Evolutionary conservation across 768 basidiomycete species (phyloP).

Genomic region (Suillus decipiens): DNA sequence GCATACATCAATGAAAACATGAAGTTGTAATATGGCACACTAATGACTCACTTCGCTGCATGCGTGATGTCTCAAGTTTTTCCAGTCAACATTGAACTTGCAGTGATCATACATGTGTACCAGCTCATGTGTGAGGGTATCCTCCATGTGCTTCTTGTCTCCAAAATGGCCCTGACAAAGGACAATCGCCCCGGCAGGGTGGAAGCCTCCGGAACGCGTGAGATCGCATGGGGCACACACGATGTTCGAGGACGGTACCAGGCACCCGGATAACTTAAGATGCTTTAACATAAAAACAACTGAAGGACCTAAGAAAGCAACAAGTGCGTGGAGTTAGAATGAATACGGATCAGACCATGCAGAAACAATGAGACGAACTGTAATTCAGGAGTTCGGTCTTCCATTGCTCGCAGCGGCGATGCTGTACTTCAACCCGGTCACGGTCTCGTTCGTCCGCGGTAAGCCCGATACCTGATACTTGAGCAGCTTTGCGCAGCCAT

Average conservation of each 20-base stretch:
- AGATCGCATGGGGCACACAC: constrained; percentile 84
- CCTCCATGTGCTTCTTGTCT: constrained; percentile 86
- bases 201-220: constrained; percentile 80
- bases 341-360: constrained; percentile 14
- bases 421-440: constrained; percentile 38
- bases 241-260: constrained; percentile 71
- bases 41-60: constrained; percentile 83
- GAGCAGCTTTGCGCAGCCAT: constrained; percentile 52
- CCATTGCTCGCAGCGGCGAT: constrained; percentile 63
- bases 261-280: constrained; percentile 71
- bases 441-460: constrained; percentile 43
- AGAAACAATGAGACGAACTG: constrained; percentile 49
- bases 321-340: constrained; percentile 1
- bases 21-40: background rate
- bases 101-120: constrained; percentile 96
- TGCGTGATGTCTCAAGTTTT: constrained; percentile 88
- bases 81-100: constrained; percentile 92
- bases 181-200: constrained; percentile 75
- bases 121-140: constrained; percentile 91
- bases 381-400: constrained; percentile 67
- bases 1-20: constrained; percentile 4
- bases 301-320: constrained; percentile 63
- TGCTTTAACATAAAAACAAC: constrained; percentile 93
- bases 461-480: constrained; percentile 54
- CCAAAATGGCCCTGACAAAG: constrained; percentile 86